Conservation (phyloP, 2,329 filamentous ascomycete species). For the Pochonia chlamydosporia region DNA sequence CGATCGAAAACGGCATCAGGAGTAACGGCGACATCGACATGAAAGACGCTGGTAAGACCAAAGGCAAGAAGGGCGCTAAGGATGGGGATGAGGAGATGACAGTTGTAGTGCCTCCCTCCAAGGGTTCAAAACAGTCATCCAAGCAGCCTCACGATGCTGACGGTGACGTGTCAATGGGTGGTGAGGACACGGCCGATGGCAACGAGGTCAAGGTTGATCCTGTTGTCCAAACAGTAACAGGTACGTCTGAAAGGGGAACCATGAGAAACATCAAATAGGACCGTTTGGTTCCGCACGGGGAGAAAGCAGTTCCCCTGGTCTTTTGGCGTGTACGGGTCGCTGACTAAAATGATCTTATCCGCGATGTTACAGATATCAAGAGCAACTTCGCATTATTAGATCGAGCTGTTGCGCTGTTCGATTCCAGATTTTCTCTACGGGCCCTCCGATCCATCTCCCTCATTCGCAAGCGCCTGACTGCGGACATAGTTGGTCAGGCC, state of each 20-base stretch:
- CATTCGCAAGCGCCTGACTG: slow-evolving; percentile 82
- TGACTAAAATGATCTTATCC: slow-evolving; percentile 10
- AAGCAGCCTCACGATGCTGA: slow-evolving; percentile 54
- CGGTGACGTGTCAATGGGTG: slow-evolving; percentile 67
- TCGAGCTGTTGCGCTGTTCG: slow-evolving; percentile 86
- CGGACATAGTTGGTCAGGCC: slow-evolving; percentile 73
- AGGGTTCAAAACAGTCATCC: slow-evolving; percentile 54
- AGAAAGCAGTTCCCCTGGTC: too few species aligned
- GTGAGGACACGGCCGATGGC: slow-evolving; percentile 48
- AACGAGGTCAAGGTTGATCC: slow-evolving; percentile 54
- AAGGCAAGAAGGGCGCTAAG: slow-evolving; percentile 57
- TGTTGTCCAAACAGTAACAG: slow-evolving; percentile 52
- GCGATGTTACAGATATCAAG: slow-evolving; percentile 69
- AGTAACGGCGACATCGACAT: slow-evolving; percentile 62
- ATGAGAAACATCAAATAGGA: too few species aligned
- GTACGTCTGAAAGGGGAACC: slow-evolving; percentile 34
- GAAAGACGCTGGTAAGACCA: slow-evolving; percentile 62
- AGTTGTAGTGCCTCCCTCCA: slow-evolving; percentile 70
- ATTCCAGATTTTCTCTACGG: slow-evolving; percentile 89
- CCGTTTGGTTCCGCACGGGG: too few species aligned
- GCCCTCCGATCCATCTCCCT: slow-evolving; percentile 93
- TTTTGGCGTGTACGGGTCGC: neutral
- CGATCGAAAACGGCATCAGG: slow-evolving; percentile 61
- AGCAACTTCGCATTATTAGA: slow-evolving; percentile 89
- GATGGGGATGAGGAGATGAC: slow-evolving; percentile 77